These are phyloP conservation scores for Boletus rex-veris DNA, from an alignment of 768 basidiomycete genomes.

Conservation along the genomic window DNA sequence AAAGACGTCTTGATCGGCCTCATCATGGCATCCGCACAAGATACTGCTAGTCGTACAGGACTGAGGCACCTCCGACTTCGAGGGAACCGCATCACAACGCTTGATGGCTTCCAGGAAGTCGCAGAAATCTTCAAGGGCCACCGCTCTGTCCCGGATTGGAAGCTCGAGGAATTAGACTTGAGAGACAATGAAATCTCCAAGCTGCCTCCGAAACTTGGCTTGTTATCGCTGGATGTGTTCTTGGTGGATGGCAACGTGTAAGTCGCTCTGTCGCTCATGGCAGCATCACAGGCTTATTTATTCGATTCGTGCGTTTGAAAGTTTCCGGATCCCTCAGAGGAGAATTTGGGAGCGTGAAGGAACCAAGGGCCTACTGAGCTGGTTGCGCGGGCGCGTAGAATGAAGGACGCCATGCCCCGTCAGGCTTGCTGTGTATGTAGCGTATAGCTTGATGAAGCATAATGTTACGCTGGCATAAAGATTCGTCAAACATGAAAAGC, in stretches of 20 bases:
- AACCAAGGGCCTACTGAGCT: conserved; percentile 74
- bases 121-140: conserved; percentile 67
- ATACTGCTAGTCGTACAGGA: conserved; percentile 41
- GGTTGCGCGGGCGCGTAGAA: conserved; percentile 74
- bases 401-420: conserved; percentile 21
- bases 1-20: conserved; percentile 47
- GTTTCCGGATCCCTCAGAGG: conserved; percentile 78
- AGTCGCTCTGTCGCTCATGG: conserved; percentile 31
- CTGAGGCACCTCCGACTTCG: conserved; percentile 63
- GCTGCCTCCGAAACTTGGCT: conserved; percentile 65
- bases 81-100: conserved; percentile 60
- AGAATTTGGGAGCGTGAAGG: conserved; percentile 87
- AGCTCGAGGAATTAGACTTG: conserved; percentile 77
- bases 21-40: conserved; percentile 43
- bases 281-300: not conserved
- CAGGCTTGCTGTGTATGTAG: not conserved
- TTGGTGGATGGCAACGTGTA: conserved; percentile 83
- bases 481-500: not conserved
- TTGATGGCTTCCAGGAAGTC: conserved; percentile 60
- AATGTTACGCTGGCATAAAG: not conserved
- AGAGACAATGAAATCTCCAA: conserved; percentile 77
- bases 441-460: not conserved
- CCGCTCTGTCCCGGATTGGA: conserved; percentile 62
- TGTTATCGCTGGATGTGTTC: conserved; percentile 76
- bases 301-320: conserved; percentile 23